Evolutionary conservation across 2,329 filamentous ascomycete species (phyloP).

Genomic region (Clarireedia sp.): DNA sequence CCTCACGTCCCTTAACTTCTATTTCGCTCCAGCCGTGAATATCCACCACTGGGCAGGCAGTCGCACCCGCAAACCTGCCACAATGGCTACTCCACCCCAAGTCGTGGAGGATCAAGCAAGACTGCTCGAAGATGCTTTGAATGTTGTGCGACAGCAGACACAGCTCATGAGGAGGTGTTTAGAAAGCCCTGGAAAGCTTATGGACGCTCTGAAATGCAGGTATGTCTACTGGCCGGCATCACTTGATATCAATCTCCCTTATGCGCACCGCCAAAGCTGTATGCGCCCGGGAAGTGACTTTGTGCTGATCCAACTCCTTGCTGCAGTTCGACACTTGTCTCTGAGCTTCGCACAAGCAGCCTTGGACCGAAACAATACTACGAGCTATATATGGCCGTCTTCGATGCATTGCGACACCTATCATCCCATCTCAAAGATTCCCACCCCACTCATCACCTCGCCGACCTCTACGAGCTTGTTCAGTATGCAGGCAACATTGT

Average conservation of each 20-base stretch:
- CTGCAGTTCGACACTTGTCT: conserved; percentile 85
- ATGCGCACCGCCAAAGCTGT: not conserved
- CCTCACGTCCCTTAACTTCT: not conserved
- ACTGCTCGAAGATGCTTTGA: conserved; percentile 92
- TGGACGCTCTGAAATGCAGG: conserved; percentile 99
- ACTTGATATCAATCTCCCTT: not conserved
- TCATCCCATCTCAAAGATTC: conserved; percentile 95
- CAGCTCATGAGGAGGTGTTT: conserved; percentile 95
- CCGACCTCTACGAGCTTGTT: conserved; percentile 94
- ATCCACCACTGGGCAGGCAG: conserved; percentile 20
- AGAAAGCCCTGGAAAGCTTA: conserved; percentile 94
- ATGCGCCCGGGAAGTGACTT: conserved; percentile 12
- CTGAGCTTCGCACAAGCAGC: conserved; percentile 94
- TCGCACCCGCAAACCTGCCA: conserved; percentile 14
- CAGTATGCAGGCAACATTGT: conserved; percentile 98
- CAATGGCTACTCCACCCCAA: conserved; percentile 45
- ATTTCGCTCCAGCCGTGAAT: conserved; percentile 17
- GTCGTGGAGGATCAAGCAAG: conserved; percentile 76
- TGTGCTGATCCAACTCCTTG: conserved; percentile 23
- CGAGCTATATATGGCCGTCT: conserved; percentile 98
- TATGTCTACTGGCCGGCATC: conserved; percentile 40
- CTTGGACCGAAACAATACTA: conserved; percentile 99
- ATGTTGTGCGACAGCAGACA: conserved; percentile 94
- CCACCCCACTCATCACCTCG: conserved; percentile 94
- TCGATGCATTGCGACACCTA: conserved; percentile 92